Base-by-base conservation (phyloP, 2,329 filamentous ascomycete species). In the Aspergillus sp. region DNA sequence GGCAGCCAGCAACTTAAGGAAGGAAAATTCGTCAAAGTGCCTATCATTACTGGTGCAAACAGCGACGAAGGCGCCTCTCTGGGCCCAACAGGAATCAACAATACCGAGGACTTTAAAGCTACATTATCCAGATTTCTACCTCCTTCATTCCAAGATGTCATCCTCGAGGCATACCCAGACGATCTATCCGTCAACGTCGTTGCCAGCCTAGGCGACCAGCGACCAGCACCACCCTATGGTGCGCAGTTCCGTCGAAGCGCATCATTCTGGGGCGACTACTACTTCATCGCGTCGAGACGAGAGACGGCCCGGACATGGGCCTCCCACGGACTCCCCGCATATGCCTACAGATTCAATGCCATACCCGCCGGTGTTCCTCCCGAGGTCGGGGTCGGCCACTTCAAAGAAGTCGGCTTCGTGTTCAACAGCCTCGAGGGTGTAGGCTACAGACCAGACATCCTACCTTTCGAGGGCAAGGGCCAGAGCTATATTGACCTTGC, bases 31-130 rank as follows among this genome's bases (percentile, higher is more conserved):
- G 82, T 88, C 55, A 79, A 84, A 51, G 84, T 90, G 0, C 85
- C 86, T 1, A 80, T 89, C 43, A 77, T 90, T 6, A 75, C 81
- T 35, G 87, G 88, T 6, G 81, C 81, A 40, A 90, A 89, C 69
- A 82, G 81, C 1, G 87, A 90, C 63, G 88, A 90, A 68, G 88
- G 86, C 3, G 82, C 81, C 1, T 75, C 76, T 1, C 87, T 87
- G 64, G 80, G 77, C 1, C 78, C 79, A 11, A 68, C 60, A 5
- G 81, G 79, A 14, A 80, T 88, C 60, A 81, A 86, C 66, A 84
- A 80, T 1, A 81, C 78, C 12, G 78, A 73, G 12, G 77, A 86
- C 47, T 84, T 87, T 70, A 75, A 46, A 66, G 70, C n/a, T 74
- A 71, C 51, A 44, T 41, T 24, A 31, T 53, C 44, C 27, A 52